Base-by-base conservation (phyloP, 2,329 filamentous ascomycete genomes). In the Penicillium sp. region DNA sequence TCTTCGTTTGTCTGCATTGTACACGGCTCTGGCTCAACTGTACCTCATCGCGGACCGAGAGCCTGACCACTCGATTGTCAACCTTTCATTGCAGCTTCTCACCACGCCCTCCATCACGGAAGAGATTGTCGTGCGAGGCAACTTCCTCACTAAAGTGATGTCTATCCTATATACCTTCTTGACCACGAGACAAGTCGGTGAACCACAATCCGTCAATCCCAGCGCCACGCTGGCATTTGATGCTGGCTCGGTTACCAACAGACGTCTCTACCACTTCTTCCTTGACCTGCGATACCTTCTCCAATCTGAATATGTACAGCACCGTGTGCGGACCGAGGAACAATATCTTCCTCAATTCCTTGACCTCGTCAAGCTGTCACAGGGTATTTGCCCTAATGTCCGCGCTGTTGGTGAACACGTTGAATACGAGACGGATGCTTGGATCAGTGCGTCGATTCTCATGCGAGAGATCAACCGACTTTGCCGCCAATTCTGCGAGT, bases 1-100 rank as follows among this genome's bases (percentile, higher is more conserved):
- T 2, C 79, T 99, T 42, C 86, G 94, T n/a, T 95, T 99, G 72
- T 91, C 95, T 51, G 93, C 92, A 1, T 81, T 99, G 3, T 99
- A 99, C 75, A 97, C 94, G 2, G 90, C 89, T 2, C 78, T 99
- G 46, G 92, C 94, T 5, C 93, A 99, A 71, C 80, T 99, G 4
- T 99, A 97, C 72, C 83, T 99, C 31, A 94, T 99, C 62, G 93
- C 93, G 14, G 94, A 99, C 70, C 84, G 94, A 61, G 94, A 99
- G 72, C 94, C 94, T 2, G 94, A 99, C 69, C 93, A 97, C 74
- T 97, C 93, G 11, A 97, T 99, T 69, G 96, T 99, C 79, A 97
- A 97, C 70, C 84, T 99, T 37, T 97, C 93, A 5, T 79, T 97
- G 31, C 94, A 99, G 71, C 95, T 99, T 85, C 80, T 99, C 60